Evolutionary conservation across 257 asterid genomes (phyloP).

Genomic region (Capsicum rhomboideum): DNA sequence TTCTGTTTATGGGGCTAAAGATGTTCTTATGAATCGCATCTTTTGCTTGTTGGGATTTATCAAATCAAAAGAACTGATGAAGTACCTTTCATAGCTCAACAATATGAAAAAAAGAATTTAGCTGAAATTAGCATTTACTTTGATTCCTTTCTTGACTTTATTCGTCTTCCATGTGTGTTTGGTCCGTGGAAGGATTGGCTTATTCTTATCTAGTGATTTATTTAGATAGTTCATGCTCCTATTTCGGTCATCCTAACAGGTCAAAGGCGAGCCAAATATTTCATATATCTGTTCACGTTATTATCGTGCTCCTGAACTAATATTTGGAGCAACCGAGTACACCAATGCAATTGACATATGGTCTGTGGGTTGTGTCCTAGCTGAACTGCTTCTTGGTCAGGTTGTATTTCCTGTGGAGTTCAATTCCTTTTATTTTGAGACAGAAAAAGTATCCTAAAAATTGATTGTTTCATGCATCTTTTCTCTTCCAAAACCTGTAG

Average conservation of each 20-base stretch:
- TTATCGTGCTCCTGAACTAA: conserved; percentile 78
- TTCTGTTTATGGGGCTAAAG: background rate
- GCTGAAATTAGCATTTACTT: background rate
- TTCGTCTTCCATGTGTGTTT: background rate
- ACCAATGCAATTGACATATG: conserved; percentile 77
- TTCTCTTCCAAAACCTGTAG: conserved; percentile 20
- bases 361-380: conserved; percentile 92
- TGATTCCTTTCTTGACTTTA: background rate
- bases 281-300: conserved; percentile 80
- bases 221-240: background rate
- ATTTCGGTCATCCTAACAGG: conserved; percentile 29
- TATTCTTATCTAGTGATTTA: background rate
- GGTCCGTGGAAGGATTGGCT: background rate
- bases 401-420: conserved; percentile 16
- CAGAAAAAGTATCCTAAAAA: background rate
- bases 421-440: background rate
- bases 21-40: background rate
- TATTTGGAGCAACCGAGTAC: conserved; percentile 81
- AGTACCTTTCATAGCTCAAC: background rate
- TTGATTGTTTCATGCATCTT: background rate
- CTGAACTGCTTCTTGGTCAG: conserved; percentile 88
- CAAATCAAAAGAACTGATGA: background rate
- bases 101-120: background rate
- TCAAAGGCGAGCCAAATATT: conserved; percentile 82
- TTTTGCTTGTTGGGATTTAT: background rate